Evolutionary conservation across 1,284 basidiomycete genomes (phyloP).

Genomic region (Ceratobasidium sp.): DNA sequence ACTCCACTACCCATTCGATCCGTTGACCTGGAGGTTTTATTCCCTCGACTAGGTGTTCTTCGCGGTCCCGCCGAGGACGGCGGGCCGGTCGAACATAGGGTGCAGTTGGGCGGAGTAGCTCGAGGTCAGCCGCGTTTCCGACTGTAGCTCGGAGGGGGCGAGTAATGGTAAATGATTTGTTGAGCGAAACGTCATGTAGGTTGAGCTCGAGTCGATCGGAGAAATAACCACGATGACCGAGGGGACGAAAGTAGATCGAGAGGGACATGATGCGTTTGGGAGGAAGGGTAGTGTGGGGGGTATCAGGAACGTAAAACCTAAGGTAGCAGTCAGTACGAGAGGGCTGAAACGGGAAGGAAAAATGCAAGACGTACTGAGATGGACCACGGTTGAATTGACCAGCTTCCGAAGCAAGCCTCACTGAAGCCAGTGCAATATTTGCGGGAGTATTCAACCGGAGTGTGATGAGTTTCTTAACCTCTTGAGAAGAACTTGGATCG

Average conservation of each 20-base stretch:
- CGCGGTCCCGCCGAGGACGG: slow-evolving; percentile 57
- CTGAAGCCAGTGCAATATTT: slow-evolving; percentile 38
- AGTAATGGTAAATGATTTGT: slow-evolving; percentile 60
- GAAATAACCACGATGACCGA: slow-evolving; percentile 62
- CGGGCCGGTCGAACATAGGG: slow-evolving; percentile 68
- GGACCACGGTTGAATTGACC: slow-evolving; percentile 34
- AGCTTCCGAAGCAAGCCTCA: slow-evolving; percentile 44
- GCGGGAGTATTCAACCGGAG: slow-evolving; percentile 49
- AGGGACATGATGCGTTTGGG: slow-evolving; percentile 31
- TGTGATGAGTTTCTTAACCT: slow-evolving; percentile 49
- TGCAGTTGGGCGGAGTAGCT: slow-evolving; percentile 63
- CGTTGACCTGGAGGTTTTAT: slow-evolving; percentile 61
- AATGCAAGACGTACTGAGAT: slow-evolving; percentile 37
- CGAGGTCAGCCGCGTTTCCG: slow-evolving; percentile 64
- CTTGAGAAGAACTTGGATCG: slow-evolving; percentile 50
- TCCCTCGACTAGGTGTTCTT: slow-evolving; percentile 63
- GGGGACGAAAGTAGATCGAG: slow-evolving; percentile 47
- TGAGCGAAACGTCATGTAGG: slow-evolving; percentile 56
- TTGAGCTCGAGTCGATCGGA: slow-evolving; percentile 60
- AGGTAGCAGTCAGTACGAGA: not conserved
- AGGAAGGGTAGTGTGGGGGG: slow-evolving; percentile 16
- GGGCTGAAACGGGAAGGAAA: not conserved
- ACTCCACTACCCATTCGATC: slow-evolving; percentile 60
- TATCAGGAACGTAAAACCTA: slow-evolving; percentile 48
- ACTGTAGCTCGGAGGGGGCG: slow-evolving; percentile 60